A percentile compares a stretch with the other conserved stretches of the same genome.
Conservation (phyloP, 2,329 filamentous ascomycete genomes). For the Alternaria ventricosa region DNA sequence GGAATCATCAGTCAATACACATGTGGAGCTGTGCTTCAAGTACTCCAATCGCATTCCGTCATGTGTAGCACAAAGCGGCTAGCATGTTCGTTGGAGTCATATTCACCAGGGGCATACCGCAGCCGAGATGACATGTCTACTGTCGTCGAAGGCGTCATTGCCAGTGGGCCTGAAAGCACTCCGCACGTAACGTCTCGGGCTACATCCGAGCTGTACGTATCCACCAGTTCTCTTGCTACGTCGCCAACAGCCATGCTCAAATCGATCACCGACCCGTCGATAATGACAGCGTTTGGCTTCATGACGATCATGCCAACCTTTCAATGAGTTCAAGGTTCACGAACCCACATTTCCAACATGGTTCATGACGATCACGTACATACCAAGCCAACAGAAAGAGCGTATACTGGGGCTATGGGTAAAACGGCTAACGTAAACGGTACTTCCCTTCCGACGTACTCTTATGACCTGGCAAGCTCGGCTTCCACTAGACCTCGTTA, state of each 20-base stretch:
- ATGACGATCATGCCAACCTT: not conserved
- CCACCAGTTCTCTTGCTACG: not conserved
- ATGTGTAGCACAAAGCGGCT: constrained; percentile 1
- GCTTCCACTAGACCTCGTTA: not conserved
- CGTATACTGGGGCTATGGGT: not conserved
- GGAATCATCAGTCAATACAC: not conserved
- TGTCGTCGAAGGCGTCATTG: not conserved
- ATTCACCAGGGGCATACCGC: not conserved
- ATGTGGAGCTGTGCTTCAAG: not conserved
- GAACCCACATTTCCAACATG: not conserved
- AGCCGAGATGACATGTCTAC: not conserved
- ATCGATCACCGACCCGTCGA: not conserved
- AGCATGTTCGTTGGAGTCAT: not conserved
- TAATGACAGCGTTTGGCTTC: not conserved
- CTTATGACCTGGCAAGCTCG: not conserved
- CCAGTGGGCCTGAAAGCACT: not conserved
- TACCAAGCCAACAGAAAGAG: constrained; percentile 2
- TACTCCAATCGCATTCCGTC: not conserved
- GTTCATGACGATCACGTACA: not conserved
- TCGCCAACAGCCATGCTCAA: not conserved
- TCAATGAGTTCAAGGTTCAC: not conserved
- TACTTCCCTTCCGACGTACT: constrained; percentile 3
- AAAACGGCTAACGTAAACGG: not conserved
- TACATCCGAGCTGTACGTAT: constrained; percentile 9
- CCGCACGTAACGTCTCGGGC: not conserved